Evolutionary conservation across 83 land plant species (phyloP), one percentile per base, ranked within the genome.

Genomic region (Thuja plicata): DNA sequence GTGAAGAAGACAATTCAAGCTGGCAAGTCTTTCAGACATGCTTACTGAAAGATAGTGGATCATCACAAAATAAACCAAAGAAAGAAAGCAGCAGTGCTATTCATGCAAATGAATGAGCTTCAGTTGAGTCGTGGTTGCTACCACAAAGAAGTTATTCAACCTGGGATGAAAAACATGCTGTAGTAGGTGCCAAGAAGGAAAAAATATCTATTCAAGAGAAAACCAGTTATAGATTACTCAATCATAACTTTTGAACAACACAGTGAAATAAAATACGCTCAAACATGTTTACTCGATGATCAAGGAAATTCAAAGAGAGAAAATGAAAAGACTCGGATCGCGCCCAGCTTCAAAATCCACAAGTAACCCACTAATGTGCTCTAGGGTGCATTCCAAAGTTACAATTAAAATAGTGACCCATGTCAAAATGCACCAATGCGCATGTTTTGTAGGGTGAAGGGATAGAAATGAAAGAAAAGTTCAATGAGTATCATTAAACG

Each of bases 11-110:
- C 19, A 66, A 62, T 62, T 41, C 48, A 62, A 87, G 76, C 88
- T 87, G 88, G 88, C 76, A 62, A 12, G n/a, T 66, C 62, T 87
- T 87, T 38, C 79, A 87, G 45, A 62, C 48, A 12, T 41, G 71
- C 54, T 66, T 87, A 66, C 37, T 87, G 32, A 87, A 52, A 66
- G 78, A 87, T 7, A 35, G 66, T 55, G 88, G 62, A 87, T 57
- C 46, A 62, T 87, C 88, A 38, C 17, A 66, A 57, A 38, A 38
- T 3, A 37, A 87, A 87, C 6, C 76, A 24, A 41, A 2, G n/a
- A n/a, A n/a, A n/a, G n/a, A n/a, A n/a, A n/a, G n/a, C n/a, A n/a
- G n/a, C n/a, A 62, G 41, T 87, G 32, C 86, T 34, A 30, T 32
- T 15, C 86, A 32, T 50, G 60, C 27, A 84, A 84, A 50, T 7